These are phyloP conservation scores for Phytophthora europaea DNA, from an alignment of 352 stramenopile species.

Conservation along the genomic window DNA sequence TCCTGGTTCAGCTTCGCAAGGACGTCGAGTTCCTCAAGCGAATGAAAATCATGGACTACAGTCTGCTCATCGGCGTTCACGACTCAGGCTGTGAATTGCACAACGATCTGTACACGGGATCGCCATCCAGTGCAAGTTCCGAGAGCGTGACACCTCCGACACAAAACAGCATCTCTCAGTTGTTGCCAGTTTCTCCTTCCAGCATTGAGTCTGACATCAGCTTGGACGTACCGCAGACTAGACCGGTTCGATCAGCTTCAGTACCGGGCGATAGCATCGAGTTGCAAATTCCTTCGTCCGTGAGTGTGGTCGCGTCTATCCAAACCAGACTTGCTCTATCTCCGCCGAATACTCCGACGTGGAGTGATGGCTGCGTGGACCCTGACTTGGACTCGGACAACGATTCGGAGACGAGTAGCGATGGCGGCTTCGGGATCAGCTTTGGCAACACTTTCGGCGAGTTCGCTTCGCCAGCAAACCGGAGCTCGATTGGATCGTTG, in stretches of 20 bases:
- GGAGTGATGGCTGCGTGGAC: constrained; percentile 25
- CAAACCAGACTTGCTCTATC: constrained; percentile 35
- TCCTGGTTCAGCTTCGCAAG: constrained; percentile 89
- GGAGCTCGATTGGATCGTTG: constrained; percentile 27
- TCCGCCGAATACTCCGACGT: constrained; percentile 33
- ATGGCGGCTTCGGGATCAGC: constrained; percentile 30
- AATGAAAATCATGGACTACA: constrained; percentile 98
- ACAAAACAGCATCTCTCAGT: constrained; percentile 34
- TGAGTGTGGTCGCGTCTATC: constrained; percentile 4
- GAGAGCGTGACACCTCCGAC: constrained; percentile 17
- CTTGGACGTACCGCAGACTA: constrained; percentile 4
- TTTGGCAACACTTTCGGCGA: constrained; percentile 33
- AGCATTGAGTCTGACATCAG: constrained; percentile 7
- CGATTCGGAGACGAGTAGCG: constrained; percentile 57
- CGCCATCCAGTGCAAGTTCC: constrained; percentile 22
- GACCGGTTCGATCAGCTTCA: constrained; percentile 27
- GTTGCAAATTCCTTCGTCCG: constrained; percentile 16
- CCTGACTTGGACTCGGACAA: constrained; percentile 46
- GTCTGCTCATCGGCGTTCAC: constrained; percentile 93
- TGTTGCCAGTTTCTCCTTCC: constrained; percentile 52
- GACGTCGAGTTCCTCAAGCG: constrained; percentile 92
- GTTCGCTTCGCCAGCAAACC: constrained; percentile 28
- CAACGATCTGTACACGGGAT: constrained; percentile 54
- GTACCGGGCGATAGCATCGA: constrained; percentile 15
- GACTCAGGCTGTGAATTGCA: constrained; percentile 73